Evolutionary conservation across 2,329 filamentous ascomycete species (phyloP).

Genomic region (Dendrostoma leiphaemia): DNA sequence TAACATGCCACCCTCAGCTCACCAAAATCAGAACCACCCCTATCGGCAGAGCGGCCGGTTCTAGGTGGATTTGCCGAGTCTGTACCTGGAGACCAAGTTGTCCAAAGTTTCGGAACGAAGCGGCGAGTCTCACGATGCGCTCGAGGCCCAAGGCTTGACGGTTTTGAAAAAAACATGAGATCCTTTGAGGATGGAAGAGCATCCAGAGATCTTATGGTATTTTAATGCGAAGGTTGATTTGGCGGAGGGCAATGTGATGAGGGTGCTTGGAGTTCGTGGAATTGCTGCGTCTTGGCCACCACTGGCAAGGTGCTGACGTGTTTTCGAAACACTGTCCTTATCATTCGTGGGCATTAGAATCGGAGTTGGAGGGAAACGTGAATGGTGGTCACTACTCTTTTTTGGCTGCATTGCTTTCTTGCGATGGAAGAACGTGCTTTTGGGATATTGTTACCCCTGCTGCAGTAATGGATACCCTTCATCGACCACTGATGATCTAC

Average conservation of each 20-base stretch:
- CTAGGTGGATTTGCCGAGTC: conserved; percentile 12
- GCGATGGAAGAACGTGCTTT: not conserved
- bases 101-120: conserved; percentile 18
- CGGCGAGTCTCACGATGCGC: conserved; percentile 6
- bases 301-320: not conserved
- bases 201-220: not conserved
- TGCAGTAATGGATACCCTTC: not conserved
- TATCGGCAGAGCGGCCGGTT: conserved; percentile 21
- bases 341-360: conserved; percentile 1
- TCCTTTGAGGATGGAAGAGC: not conserved
- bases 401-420: not conserved
- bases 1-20: conserved; percentile 23
- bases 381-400: not conserved
- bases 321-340: not conserved
- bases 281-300: not conserved
- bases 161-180: not conserved
- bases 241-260: not conserved
- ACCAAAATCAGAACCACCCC: conserved; percentile 23
- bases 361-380: not conserved
- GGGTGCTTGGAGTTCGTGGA: not conserved
- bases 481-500: not conserved
- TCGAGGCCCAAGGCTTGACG: not conserved
- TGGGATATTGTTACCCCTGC: not conserved
- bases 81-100: conserved; percentile 13
- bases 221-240: not conserved